Evolutionary conservation across 768 basidiomycete genomes (phyloP), one percentile per base, ranked within the genome.

Genomic region (Termitomyces sp.): DNA sequence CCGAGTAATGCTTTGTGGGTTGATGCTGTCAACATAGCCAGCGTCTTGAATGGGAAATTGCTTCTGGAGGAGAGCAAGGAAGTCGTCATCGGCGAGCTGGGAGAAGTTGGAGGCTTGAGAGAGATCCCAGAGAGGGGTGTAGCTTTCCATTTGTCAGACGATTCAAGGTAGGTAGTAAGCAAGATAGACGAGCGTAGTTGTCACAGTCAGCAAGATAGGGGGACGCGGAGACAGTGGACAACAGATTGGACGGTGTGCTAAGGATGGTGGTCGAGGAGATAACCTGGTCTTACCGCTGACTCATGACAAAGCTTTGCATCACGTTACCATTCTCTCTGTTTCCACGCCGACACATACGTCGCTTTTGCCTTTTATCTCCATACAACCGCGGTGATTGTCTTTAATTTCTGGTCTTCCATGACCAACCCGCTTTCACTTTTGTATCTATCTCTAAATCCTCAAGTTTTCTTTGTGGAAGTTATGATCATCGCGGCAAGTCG

Each of bases 11-110:
- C 69, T 81, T 69, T 87, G 82, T 0, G 86, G 85, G 64, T 88
- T 82, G 57, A 87, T 74, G 56, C 74, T 77, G 60, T 78, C 75
- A 44, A 73, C 66, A 61, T 67, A 68, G 57, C 62, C 56, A 57
- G 35, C 48, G 38, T 68, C 52, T 55, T 45, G 59, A 47, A 59
- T 46, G 8, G 50, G 48, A 34, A 88, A 90, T 70, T 91, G 90
- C 64, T 90, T 90, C 66, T 87, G 85, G 2, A 92, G 78, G 50
- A 91, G 77, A 11, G 86, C 82, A 43, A 92, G 81, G 60, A 92
- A 89, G 72, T 90, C 88, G 65, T 85, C 85, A 66, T 91, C 89
- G 11, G 84, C 78, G 42, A 90, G 71, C 43, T 85, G 83, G 6
- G 86, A 77, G 73, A 89, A 83, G 34, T 80, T 70, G 19, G 80